Evolutionary conservation across 2,329 filamentous ascomycete genomes (phyloP).

Genomic region (Graphilbum sp.): DNA sequence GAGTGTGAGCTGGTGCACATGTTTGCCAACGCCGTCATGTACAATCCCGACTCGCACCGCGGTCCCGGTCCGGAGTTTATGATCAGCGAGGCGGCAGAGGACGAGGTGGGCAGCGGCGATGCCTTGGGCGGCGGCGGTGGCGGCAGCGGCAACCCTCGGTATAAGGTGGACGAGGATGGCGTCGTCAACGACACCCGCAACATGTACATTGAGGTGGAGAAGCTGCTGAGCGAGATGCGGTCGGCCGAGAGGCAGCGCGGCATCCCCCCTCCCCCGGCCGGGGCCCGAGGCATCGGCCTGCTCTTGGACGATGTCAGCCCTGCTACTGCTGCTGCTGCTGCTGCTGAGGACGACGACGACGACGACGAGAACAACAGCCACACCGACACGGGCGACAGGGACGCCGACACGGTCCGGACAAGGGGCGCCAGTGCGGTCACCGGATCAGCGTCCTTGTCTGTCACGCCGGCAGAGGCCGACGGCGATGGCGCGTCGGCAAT

Average conservation of each 20-base stretch:
- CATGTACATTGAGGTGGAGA: conserved; percentile 82
- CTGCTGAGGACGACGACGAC: conserved; percentile 3
- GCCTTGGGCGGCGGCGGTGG: conserved; percentile 15
- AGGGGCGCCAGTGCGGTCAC: too few relatives aligned
- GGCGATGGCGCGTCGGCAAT: too few relatives aligned
- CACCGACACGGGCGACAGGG: too few relatives aligned
- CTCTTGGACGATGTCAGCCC: background rate
- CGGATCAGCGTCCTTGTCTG: too few relatives aligned
- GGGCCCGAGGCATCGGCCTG: conserved; percentile 7
- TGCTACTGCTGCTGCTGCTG: conserved; percentile 4
- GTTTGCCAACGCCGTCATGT: conserved; percentile 98
- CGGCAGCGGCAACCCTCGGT: conserved; percentile 30
- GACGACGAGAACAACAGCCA: too few relatives aligned
- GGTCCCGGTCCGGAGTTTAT: conserved; percentile 50
- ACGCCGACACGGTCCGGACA: too few relatives aligned
- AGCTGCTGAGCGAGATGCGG: conserved; percentile 58
- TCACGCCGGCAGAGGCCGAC: too few relatives aligned
- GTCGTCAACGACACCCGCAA: conserved; percentile 75
- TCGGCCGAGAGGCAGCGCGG: conserved; percentile 48
- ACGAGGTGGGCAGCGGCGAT: conserved; percentile 13
- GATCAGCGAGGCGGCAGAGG: conserved; percentile 21
- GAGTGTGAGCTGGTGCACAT: conserved; percentile 90
- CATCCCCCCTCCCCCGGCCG: conserved; percentile 17
- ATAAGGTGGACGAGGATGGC: conserved; percentile 63
- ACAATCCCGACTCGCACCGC: conserved; percentile 68